Conservation (phyloP, 495 filamentous ascomycete genomes). For the Rhypophila decipiens region DNA sequence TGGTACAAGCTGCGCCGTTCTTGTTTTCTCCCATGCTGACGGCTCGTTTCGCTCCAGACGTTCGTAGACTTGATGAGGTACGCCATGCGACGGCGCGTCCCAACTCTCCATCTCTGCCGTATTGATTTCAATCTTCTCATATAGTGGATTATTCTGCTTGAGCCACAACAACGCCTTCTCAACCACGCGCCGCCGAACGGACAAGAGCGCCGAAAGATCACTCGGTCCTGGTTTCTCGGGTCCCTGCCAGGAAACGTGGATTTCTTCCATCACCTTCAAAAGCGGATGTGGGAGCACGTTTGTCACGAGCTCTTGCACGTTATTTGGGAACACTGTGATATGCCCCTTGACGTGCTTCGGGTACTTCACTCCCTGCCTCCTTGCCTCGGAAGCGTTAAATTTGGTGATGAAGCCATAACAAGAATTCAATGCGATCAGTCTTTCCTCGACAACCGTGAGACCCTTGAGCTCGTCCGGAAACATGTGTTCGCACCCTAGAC, state of each 20-base stretch:
- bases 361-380: slow-evolving; percentile 2
- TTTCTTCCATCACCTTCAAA: slow-evolving; percentile 5
- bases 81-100: not conserved
- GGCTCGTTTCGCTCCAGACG: slow-evolving; percentile 1
- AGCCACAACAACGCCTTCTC: not conserved
- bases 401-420: slow-evolving; percentile 9
- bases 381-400: not conserved
- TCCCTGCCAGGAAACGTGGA: slow-evolving; percentile 6
- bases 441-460: slow-evolving; percentile 5
- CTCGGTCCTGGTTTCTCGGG: slow-evolving; percentile 2
- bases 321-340: slow-evolving; percentile 6
- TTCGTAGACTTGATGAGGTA: not conserved
- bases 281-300: slow-evolving; percentile 4
- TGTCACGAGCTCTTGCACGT: slow-evolving; percentile 4
- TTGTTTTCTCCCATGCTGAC: not conserved
- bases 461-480: slow-evolving; percentile 2
- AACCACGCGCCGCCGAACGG: slow-evolving; percentile 1
- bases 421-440: slow-evolving; percentile 7
- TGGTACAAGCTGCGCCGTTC: not conserved
- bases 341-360: slow-evolving; percentile 6
- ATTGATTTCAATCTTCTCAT: not conserved
- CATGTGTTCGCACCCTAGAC: slow-evolving; percentile 1
- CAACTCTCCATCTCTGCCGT: not conserved
- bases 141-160: not conserved
- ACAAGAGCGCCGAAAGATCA: slow-evolving; percentile 4